Evolutionary conservation across 208 protist genomes (phyloP), one percentile per base, ranked within the genome.

Genomic region (Angomonas desouzai): DNA sequence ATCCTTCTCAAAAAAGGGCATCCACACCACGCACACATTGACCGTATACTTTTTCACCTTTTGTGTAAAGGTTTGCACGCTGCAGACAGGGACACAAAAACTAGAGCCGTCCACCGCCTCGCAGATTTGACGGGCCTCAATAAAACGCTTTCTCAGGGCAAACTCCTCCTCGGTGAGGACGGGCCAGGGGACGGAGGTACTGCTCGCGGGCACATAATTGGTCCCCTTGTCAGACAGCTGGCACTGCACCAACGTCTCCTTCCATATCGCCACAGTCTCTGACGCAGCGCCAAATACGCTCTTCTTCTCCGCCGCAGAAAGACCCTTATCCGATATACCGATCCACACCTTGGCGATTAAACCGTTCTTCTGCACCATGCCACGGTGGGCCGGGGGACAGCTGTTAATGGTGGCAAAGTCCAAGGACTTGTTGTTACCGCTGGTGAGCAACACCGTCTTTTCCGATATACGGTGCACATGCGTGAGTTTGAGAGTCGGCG

Each of bases 341-440:
- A 66, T 57, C 62, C 62, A 85, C 22, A 76, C 66, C 68, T 90
- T 93, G 18, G 83, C 87, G 16, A 93, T 66, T 22, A 89, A 55
- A 0, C 87, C 87, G 48, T 88, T 80, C 48, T 68, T 73, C 64
- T 90, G 87, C 29, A 93, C 55, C 22, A 77, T 62, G 0, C 66
- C 63, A 18, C 87, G 77, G 60, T 93, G 87, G 33, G 77, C 56
- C 0, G 75, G 71, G 27, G 87, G 87, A 3, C 69, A 72, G 4
- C 55, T 73, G 68, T 73, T 83, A 7, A 93, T 43, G 0, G 83
- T 90, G 47, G 66, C 59, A 49, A 90, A 77, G 60, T 89, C 79
- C 0, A 93, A 51, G 20, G 62, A 40, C 48, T 72, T 60, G 28
- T 64, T 66, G 0, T 78, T 61, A 0, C 62, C 27, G 0, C 81